A percentile compares a stretch with the other conserved stretches of the same genome.
Evolutionary conservation across 768 basidiomycete species (phyloP).

Genomic region (Lactifluus subvellereus): DNA sequence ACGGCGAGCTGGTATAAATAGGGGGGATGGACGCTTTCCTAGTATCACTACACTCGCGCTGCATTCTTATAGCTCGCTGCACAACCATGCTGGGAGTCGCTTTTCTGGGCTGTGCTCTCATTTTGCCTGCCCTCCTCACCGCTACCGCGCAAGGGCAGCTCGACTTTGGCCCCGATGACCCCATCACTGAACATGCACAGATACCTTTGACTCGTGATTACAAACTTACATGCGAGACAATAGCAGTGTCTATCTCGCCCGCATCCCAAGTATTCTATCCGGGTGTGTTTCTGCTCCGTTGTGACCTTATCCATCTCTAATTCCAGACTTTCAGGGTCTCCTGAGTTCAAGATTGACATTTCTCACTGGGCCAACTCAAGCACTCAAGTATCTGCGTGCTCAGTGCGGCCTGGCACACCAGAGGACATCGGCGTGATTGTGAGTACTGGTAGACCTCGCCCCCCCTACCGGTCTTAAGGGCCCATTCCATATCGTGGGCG

Average conservation of each 20-base stretch:
- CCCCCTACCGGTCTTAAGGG: too few relatives aligned
- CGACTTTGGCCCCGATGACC: background rate
- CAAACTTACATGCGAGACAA: background rate
- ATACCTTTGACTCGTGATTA: background rate
- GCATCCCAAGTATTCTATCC: background rate
- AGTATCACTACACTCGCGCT: too few relatives aligned
- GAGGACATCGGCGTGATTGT: background rate
- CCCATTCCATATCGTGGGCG: too few relatives aligned
- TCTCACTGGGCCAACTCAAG: conserved; percentile 3
- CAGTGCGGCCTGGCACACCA: background rate
- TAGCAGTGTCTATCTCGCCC: background rate
- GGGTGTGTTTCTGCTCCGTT: background rate
- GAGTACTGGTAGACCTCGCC: background rate
- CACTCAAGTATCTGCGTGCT: background rate
- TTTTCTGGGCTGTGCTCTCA: conserved; percentile 2
- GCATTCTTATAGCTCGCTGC: background rate
- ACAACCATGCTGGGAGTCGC: background rate
- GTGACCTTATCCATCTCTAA: background rate
- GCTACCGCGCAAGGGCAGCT: background rate
- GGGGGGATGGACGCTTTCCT: too few relatives aligned
- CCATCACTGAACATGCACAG: background rate
- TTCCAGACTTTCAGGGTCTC: background rate
- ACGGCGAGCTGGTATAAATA: too few relatives aligned
- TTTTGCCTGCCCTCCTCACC: background rate
- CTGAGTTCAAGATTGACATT: background rate